Base-by-base conservation (phyloP, 2,329 filamentous ascomycete genomes). In the Bipolaris zeicola region DNA sequence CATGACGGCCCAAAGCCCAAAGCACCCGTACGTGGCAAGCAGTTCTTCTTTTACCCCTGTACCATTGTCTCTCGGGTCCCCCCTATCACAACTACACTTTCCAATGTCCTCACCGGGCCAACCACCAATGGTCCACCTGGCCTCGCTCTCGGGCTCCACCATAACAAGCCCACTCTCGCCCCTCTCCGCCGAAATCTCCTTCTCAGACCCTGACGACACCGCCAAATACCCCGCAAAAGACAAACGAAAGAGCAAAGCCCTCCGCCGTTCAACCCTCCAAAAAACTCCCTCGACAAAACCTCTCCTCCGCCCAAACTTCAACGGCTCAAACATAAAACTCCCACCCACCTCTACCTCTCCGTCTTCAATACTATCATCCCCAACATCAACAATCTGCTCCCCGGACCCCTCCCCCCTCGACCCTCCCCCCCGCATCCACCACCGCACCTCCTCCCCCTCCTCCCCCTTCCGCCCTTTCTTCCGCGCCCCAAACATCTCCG, bases 1-100 rank as follows among this genome's bases (percentile, higher is more conserved):
- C 55, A 53, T 54, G 52, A 41, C 54, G 47, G 20, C 55, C 57
- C 51, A 58, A 52, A 58, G 74, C 41, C 55, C 72, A 33, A 73
- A 77, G 59, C 74, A 78, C 56, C 67, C 74, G 78, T 80, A 77
- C 62, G 75, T 74, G 54, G 53, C 51, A 33, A 60, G 64, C 50
- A 56, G 48, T 58, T 59, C 65, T 57, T 55, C 56, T 31, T 50
- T 59, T 8, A 56, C 61, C 37, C 47, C 48, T 38, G 47, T 63
- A 56, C 53, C 31, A 38, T 55, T 64, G 54, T 62, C 64, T 47
- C 46, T 56, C 37, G 46, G 55, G 46, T 62, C 64, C 41, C 64
- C 68, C 44, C 68, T 59, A n/a, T 66, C 63, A 44, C 60, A 61
- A 64, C 54, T 55, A 41, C 59, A 52, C 36, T 52, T 58, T 7